Conservation (phyloP, 2,329 filamentous ascomycete genomes). For the Arthrobotrys conoides region DNA sequence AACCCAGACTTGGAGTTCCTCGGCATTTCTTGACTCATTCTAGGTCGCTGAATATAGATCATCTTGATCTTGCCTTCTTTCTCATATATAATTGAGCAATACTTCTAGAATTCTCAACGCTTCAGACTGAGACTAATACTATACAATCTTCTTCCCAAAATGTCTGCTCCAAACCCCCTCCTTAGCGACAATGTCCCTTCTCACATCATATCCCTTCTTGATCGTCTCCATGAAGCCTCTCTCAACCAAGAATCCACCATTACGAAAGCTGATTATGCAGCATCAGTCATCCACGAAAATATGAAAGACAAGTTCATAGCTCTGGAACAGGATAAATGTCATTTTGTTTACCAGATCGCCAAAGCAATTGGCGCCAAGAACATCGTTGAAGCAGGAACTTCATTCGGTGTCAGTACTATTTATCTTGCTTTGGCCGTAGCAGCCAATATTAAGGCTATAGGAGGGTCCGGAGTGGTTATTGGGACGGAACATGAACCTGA, state of each 20-base stretch:
- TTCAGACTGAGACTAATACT: background rate
- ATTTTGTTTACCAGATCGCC: slow-evolving; percentile 72
- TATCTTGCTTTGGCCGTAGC: slow-evolving; percentile 74
- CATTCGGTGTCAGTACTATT: slow-evolving; percentile 75
- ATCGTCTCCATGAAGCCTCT: slow-evolving; percentile 65
- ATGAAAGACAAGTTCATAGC: slow-evolving; percentile 74
- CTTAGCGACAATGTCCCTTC: slow-evolving; percentile 62
- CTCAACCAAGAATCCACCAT: slow-evolving; percentile 65
- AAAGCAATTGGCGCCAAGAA: slow-evolving; percentile 70
- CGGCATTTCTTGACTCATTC: slow-evolving; percentile 27
- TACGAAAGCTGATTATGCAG: slow-evolving; percentile 61
- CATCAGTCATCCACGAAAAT: slow-evolving; percentile 65
- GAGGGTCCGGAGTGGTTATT: slow-evolving; percentile 70
- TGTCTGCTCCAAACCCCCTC: slow-evolving; percentile 63
- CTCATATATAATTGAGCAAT: background rate
- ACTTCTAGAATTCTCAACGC: too few species aligned
- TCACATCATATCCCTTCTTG: slow-evolving; percentile 66
- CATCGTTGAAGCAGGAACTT: slow-evolving; percentile 75
- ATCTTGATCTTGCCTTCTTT: background rate
- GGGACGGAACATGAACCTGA: slow-evolving; percentile 74
- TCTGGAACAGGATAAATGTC: slow-evolving; percentile 74
- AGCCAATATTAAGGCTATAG: slow-evolving; percentile 68
- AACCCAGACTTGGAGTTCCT: background rate
- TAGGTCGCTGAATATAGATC: background rate
- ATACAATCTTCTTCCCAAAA: slow-evolving; percentile 15